phyloP scores from a whole-genome alignment of 495 filamentous ascomycete genomes.

The Margaritispora aquatica region DNA sequence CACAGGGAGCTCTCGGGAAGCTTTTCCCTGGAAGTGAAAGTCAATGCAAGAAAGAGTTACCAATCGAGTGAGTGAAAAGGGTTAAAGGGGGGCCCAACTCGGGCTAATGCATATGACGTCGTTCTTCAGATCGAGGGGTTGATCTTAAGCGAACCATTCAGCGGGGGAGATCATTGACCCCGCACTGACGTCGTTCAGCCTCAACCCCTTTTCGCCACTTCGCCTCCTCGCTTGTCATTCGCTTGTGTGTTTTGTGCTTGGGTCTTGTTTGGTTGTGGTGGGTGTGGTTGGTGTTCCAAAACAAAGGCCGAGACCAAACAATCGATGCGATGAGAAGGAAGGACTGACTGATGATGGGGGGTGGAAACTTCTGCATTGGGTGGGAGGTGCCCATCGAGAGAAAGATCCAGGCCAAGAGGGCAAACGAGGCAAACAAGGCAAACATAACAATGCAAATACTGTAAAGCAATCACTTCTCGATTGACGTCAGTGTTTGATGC shows the following conservation, averaged over 20 bases:
- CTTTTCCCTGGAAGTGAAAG: too few relatives aligned
- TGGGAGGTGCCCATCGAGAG: too few relatives aligned
- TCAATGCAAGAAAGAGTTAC: neutral
- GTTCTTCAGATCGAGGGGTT: conserved; percentile 1
- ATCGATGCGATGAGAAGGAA: neutral
- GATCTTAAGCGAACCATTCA: conserved; percentile 9
- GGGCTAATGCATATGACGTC: conserved; percentile 6
- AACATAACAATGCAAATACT: neutral
- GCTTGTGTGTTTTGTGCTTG: too few relatives aligned
- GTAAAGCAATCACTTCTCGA: neutral
- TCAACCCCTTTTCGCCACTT: neutral
- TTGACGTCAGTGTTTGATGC: neutral
- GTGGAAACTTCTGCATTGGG: too few relatives aligned
- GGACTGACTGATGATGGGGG: too few relatives aligned
- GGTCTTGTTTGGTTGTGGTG: too few relatives aligned
- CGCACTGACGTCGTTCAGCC: conserved; percentile 10
- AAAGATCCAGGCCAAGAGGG: too few relatives aligned
- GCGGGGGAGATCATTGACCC: neutral
- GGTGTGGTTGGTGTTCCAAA: too few relatives aligned
- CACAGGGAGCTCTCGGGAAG: conserved; percentile 7
- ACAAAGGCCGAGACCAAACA: neutral
- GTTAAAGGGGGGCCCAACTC: too few relatives aligned
- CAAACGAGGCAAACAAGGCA: neutral
- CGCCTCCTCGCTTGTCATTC: too few relatives aligned
- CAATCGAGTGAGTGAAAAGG: neutral